Base-by-base conservation (phyloP, 2,329 filamentous ascomycete genomes). In the Aquanectria penicillioides region DNA sequence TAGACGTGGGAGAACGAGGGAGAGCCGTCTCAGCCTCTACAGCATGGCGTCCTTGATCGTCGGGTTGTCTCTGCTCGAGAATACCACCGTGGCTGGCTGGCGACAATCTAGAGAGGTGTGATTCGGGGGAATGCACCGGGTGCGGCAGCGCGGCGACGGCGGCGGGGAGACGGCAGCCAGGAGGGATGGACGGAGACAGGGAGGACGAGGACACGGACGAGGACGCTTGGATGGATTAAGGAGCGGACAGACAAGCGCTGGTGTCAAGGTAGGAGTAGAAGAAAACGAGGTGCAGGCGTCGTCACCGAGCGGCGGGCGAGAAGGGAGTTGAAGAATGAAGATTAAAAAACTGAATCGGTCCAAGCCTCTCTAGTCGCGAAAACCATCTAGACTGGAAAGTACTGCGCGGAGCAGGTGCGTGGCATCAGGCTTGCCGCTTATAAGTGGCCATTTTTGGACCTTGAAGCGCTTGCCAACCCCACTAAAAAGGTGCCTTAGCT, bases 391-490 rank as follows among this genome's bases (percentile, higher is more conserved):
- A 51, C 22, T 40, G 23, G 40, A 54, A 11, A 33, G 31, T 23
- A 28, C 44, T 57, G 47, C 47, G 55, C 40, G 48, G 40, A 41
- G 54, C 38, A 50, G 40, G 47, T 52, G 54, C 54, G 40, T 52
- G 55, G 55, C 40, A 52, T 48, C 31, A 47, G 40, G 38, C 48
- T 52, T 58, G 46, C 47, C 54, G 54, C 47, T 25, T 40, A 20
- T 28, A 29, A 36, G 40, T 47, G 31, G 38, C 48, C 55, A 52
- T 58, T 52, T 47, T 47, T 41, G 55, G 44, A 23, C 18, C n/a
- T n/a, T n/a, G n/a, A n/a, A n/a, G n/a, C 40, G 41, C 41, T 26
- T 15, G 9, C 29, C 37, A 44, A 31, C 29, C 37, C 50, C 38
- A 52, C 49, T 44, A 34, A 36, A 43, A 43, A 43, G n/a, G n/a